phyloP scores from a whole-genome alignment of 768 basidiomycete species.

The Terana coerulea region DNA sequence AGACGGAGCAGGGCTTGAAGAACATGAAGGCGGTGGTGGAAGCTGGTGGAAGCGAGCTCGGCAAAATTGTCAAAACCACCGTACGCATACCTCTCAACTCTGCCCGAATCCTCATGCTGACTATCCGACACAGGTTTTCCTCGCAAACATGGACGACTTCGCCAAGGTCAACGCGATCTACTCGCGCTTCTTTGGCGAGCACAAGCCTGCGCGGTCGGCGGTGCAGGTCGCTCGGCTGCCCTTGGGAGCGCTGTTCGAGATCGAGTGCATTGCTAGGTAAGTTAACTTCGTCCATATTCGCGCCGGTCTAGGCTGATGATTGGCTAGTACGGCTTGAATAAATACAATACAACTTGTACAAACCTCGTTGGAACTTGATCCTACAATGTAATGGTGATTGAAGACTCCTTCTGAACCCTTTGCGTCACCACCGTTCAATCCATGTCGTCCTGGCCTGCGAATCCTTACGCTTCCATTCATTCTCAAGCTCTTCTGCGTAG shows the following conservation, averaged over 20 bases:
- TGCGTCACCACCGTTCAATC: no score
- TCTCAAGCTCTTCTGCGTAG: no score
- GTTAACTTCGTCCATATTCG: no score
- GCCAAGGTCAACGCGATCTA: conserved; percentile 78
- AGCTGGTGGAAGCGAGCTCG: conserved; percentile 73
- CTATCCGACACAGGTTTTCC: conserved; percentile 62
- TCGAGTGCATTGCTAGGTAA: conserved; percentile 84
- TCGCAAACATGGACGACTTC: conserved; percentile 93
- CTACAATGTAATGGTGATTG: no score
- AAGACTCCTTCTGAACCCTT: no score
- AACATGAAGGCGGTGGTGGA: conserved; percentile 84
- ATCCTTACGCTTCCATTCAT: no score
- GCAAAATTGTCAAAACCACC: conserved; percentile 88
- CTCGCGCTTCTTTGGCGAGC: conserved; percentile 77
- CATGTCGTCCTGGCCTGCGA: no score
- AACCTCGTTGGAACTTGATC: no score
- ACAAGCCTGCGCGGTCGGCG: conserved; percentile 90
- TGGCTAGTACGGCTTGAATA: no score
- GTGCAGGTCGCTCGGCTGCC: conserved; percentile 90
- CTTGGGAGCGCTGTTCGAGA: conserved; percentile 87
- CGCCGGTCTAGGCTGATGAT: no score
- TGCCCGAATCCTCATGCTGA: neutral
- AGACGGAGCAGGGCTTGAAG: conserved; percentile 79
- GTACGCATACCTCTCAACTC: conserved; percentile 40
- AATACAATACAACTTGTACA: no score